Conservation (phyloP, 2,329 filamentous ascomycete genomes). For the Trichoderma hamatum region DNA sequence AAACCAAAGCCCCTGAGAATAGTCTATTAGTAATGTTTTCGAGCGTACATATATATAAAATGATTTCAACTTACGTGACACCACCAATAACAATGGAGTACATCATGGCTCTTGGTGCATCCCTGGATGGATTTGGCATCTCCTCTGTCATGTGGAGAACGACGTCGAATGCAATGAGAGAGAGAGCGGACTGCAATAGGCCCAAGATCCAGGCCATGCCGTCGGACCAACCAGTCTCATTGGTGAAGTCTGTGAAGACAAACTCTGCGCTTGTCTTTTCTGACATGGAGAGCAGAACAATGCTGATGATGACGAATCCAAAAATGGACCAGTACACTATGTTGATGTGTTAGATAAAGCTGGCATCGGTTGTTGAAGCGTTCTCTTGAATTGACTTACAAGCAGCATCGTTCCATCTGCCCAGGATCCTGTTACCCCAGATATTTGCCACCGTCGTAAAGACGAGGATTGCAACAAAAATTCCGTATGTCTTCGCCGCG, state of each 20-base stretch:
- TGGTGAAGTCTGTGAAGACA: constrained; percentile 15
- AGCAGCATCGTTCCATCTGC: constrained; percentile 17
- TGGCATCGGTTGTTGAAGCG: not conserved
- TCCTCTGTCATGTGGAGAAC: constrained; percentile 18
- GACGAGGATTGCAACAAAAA: constrained; percentile 18
- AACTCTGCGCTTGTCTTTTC: constrained; percentile 22
- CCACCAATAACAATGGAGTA: constrained; percentile 15
- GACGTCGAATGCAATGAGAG: constrained; percentile 14
- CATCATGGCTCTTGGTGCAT: constrained; percentile 14
- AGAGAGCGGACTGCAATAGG: constrained; percentile 15
- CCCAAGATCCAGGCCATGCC: constrained; percentile 21
- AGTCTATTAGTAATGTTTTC: not conserved
- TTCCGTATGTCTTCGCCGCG: constrained; percentile 6
- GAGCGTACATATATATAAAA: not conserved
- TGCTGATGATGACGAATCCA: constrained; percentile 14
- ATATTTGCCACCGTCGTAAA: constrained; percentile 17
- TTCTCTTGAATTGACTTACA: not conserved
- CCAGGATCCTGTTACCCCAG: constrained; percentile 14
- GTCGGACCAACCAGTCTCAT: constrained; percentile 22
- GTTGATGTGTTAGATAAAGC: not conserved
- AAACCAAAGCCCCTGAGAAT: not conserved
- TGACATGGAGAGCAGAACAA: constrained; percentile 14
- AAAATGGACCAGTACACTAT: constrained; percentile 19
- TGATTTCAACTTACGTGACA: constrained; percentile 7
- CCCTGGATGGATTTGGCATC: constrained; percentile 13